Conservation (phyloP, 192 early-diverging fungal species). For the Podila clonocystis region DNA sequence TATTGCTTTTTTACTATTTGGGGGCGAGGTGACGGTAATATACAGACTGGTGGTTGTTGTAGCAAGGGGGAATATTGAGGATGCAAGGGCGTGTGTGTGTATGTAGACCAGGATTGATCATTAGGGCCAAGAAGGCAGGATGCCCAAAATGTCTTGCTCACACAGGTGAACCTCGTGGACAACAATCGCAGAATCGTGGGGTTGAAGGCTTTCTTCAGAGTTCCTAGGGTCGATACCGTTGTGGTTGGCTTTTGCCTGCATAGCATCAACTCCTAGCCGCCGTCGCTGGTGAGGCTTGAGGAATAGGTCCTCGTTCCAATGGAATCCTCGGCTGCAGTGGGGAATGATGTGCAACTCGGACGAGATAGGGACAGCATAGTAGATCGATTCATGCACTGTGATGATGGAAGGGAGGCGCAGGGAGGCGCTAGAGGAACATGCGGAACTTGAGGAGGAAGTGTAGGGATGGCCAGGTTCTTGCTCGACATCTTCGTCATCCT, state of each 20-base stretch:
- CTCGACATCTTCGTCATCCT: not conserved
- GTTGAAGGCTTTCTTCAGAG: not conserved
- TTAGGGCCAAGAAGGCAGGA: constrained; percentile 4
- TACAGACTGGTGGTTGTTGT: not conserved
- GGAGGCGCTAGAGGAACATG: not conserved
- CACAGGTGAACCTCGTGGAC: constrained; percentile 39
- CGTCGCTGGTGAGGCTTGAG: constrained; percentile 43
- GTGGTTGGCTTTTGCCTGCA: constrained; percentile 11
- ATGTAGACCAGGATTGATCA: too few species aligned
- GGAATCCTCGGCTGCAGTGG: constrained; percentile 39
- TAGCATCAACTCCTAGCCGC: constrained; percentile 32
- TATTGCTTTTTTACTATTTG: not conserved
- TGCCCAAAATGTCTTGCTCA: constrained; percentile 14
- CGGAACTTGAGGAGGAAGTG: not conserved
- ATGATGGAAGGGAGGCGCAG: constrained; percentile 22
- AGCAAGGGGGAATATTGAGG: too few species aligned
- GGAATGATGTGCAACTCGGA: constrained; percentile 40
- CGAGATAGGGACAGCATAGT: constrained; percentile 40
- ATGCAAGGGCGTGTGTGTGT: too few species aligned
- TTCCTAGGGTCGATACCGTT: not conserved
- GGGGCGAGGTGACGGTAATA: not conserved
- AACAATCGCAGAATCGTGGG: not conserved
- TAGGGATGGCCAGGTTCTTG: not conserved
- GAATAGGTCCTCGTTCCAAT: constrained; percentile 45
- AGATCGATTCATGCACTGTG: constrained; percentile 17